Percentiles rank a stretch among this genome's conserved stretches.
These are phyloP conservation scores for Candida stauntonica DNA, from an alignment of 805 yeast species.

Conservation along the genomic window DNA sequence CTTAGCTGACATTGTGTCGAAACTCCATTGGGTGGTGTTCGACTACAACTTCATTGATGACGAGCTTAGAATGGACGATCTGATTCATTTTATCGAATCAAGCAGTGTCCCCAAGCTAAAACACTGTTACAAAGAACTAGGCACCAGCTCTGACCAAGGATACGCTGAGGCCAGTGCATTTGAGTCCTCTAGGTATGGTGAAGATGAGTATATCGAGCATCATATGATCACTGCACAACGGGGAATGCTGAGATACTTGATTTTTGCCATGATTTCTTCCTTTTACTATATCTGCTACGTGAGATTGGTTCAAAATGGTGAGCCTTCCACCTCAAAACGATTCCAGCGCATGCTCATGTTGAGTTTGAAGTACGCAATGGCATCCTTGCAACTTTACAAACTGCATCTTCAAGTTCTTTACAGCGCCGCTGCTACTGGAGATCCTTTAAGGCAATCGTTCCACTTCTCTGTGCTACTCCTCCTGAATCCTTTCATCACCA, in stretches of 20 bases:
- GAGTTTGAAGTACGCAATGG: conserved; percentile 7
- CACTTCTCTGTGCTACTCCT: conserved; percentile 3
- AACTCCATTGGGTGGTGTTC: conserved; percentile 5
- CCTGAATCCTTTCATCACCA: conserved; percentile 3
- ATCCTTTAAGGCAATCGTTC: conserved; percentile 6
- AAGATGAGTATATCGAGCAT: conserved; percentile 2
- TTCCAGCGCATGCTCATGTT: conserved; percentile 4
- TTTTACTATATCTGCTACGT: conserved; percentile 7
- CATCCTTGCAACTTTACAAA: conserved; percentile 4
- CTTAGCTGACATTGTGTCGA: conserved; percentile 1
- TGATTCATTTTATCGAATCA: conserved; percentile 4
- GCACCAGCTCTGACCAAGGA: not conserved
- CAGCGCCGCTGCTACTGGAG: conserved; percentile 3
- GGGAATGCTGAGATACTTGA: conserved; percentile 5
- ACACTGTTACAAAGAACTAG: not conserved
- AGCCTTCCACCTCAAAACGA: conserved; percentile 4
- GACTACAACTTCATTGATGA: conserved; percentile 12
- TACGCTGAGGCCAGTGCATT: not conserved
- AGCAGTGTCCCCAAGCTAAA: conserved; percentile 2
- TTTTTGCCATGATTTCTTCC: conserved; percentile 4
- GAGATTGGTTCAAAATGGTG: conserved; percentile 3
- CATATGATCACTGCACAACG: conserved; percentile 3
- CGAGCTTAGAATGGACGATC: conserved; percentile 1
- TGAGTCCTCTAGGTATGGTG: conserved; percentile 3
- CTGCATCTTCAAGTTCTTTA: conserved; percentile 1